Evolutionary conservation across 1,284 basidiomycete species (phyloP).

Genomic region (Papiliotrema nemorosa): DNA sequence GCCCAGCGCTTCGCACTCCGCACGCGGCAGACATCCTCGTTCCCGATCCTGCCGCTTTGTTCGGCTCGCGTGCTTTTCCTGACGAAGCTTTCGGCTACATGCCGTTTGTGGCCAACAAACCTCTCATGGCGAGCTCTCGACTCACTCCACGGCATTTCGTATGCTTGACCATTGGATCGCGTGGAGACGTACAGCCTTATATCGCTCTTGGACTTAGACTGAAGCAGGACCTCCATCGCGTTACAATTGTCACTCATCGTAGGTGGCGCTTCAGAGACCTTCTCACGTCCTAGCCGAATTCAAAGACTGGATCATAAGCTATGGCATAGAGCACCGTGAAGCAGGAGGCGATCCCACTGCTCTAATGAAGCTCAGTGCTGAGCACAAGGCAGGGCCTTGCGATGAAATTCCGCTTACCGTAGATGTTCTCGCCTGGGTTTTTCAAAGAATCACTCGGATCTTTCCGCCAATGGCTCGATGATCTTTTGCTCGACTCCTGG

Average conservation of each 20-base stretch:
- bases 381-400: constrained; percentile 53
- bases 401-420: constrained; percentile 4
- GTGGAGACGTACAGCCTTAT: constrained; percentile 55
- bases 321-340: constrained; percentile 64
- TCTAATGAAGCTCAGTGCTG: constrained; percentile 53
- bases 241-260: constrained; percentile 59
- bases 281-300: constrained; percentile 52
- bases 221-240: constrained; percentile 57
- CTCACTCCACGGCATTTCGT: constrained; percentile 42
- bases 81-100: constrained; percentile 41
- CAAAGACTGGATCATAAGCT: constrained; percentile 59
- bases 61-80: constrained; percentile 23
- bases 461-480: constrained; percentile 73
- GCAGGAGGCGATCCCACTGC: constrained; percentile 76
- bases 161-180: constrained; percentile 52
- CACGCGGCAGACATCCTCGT: constrained; percentile 37
- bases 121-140: constrained; percentile 12
- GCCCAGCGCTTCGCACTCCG: not conserved
- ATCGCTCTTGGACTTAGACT: constrained; percentile 51
- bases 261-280: constrained; percentile 1
- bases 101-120: constrained; percentile 47
- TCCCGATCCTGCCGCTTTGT: constrained; percentile 25
- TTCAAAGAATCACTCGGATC: constrained; percentile 65
- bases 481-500: constrained; percentile 67
- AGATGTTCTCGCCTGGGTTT: constrained; percentile 81